phyloP scores from a whole-genome alignment of 441 rosid species.

The Melastoma candidum region DNA sequence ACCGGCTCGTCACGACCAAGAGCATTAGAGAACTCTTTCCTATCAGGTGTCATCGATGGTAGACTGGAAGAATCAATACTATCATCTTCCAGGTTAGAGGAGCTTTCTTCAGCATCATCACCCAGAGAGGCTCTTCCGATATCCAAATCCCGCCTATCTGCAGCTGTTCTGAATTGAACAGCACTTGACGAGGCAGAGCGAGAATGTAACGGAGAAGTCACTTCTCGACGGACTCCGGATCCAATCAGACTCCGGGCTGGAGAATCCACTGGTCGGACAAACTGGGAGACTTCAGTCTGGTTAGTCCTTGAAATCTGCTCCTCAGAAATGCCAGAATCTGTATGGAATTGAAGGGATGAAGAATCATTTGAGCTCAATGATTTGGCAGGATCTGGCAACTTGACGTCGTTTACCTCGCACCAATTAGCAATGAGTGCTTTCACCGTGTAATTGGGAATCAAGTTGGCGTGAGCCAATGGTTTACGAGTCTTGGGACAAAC shows the following conservation, averaged over 20 bases:
- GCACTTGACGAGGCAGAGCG: constrained; percentile 40
- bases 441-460: constrained; percentile 82
- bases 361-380: constrained; percentile 44
- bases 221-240: constrained; percentile 33
- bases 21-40: constrained; percentile 16
- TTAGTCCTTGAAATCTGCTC: constrained; percentile 25
- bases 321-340: constrained; percentile 33
- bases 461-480: constrained; percentile 51
- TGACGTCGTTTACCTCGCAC: constrained; percentile 78
- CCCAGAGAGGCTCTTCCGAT: constrained; percentile 28
- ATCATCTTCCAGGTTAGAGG: constrained; percentile 34
- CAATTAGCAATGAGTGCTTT: constrained; percentile 87
- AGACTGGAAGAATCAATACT: constrained; percentile 33
- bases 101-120: constrained; percentile 42
- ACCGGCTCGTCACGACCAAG: constrained; percentile 24
- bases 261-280: constrained; percentile 32
- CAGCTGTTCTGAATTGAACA: constrained; percentile 34
- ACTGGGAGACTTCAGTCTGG: constrained; percentile 40
- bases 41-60: constrained; percentile 3
- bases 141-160: constrained; percentile 33
- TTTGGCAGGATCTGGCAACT: constrained; percentile 60
- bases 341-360: constrained; percentile 37
- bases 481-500: constrained; percentile 91
- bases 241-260: constrained; percentile 32
- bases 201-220: constrained; percentile 47